Evolutionary conservation across 176 grass and related monocot genomes (phyloP).

Genomic region (Zea mays): Zm-B73-REFERENCE-NAM-5.0 NC_050098.1:174885001-174885500

Average conservation of each 20-base stretch:
- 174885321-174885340: constrained; percentile 1
- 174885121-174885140: not conserved
- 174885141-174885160: not conserved
- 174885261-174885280: not conserved
- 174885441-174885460: constrained; percentile 77
- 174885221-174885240: not conserved
- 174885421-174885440: constrained; percentile 81
- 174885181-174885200: not conserved
- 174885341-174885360: not conserved
- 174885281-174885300: constrained; percentile 21
- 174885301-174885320: constrained; percentile 10
- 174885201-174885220: not conserved
- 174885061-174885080: not conserved
- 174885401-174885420: constrained; percentile 73
- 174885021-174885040: not conserved
- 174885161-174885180: not conserved
- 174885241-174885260: not conserved
- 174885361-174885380: not conserved
- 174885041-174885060: not conserved
- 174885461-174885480: constrained; percentile 85
- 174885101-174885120: not conserved
- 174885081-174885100: not conserved
- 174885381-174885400: constrained; percentile 28
- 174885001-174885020: not conserved
- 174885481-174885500: constrained; percentile 87